Evolutionary conservation across 129 eudicot genomes (phyloP).

Genomic region (Pittosporum tobira): DNA sequence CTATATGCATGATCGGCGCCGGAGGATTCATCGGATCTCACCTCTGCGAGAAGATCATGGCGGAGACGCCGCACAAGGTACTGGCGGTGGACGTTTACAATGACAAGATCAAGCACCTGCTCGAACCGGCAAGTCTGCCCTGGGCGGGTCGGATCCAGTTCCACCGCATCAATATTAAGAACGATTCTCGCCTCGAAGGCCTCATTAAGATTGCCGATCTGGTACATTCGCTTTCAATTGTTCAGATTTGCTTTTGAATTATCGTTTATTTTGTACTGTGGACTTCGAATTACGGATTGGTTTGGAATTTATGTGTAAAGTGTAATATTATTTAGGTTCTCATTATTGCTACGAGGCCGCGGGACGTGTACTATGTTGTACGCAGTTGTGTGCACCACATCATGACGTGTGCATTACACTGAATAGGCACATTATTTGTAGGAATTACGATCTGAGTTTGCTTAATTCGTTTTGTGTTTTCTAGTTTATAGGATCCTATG

Average conservation of each 20-base stretch:
- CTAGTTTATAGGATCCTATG: no score
- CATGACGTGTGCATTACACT: no score
- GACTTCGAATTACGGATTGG: neutral
- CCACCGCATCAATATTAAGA: constrained; percentile 86
- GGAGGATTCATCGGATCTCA: constrained; percentile 99
- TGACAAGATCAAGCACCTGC: constrained; percentile 96
- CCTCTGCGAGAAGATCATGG: constrained; percentile 86
- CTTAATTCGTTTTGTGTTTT: no score
- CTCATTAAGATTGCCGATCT: constrained; percentile 94
- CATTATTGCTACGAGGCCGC: no score
- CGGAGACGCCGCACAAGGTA: constrained; percentile 76
- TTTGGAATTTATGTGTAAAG: neutral
- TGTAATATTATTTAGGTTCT: neutral
- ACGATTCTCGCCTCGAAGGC: constrained; percentile 96
- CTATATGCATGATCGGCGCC: constrained; percentile 98
- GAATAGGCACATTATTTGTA: no score
- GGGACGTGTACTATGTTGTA: no score
- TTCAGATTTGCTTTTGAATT: neutral
- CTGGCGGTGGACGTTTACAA: constrained; percentile 87
- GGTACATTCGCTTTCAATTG: constrained; percentile 25
- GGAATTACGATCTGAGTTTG: no score
- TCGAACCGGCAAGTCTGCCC: constrained; percentile 62
- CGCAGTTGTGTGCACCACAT: no score
- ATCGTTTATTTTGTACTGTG: no score
- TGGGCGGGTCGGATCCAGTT: constrained; percentile 88